Conservation (phyloP, 2,329 filamentous ascomycete species). For the Fusarium virguliforme region DNA sequence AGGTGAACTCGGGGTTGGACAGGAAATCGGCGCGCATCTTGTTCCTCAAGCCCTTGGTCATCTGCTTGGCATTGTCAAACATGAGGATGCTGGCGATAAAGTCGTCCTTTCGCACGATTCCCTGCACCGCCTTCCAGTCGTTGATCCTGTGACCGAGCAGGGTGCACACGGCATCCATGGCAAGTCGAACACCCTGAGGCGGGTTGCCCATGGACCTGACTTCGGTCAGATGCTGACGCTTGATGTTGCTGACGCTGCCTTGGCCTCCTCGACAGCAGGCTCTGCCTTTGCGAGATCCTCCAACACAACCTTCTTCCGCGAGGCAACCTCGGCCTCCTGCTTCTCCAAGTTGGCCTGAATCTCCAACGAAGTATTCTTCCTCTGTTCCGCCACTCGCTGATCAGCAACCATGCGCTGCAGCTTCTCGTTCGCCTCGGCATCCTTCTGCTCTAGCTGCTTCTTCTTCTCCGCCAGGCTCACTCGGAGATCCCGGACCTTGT, state of each 20-base stretch:
- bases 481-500: conserved; percentile 94
- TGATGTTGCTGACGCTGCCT: conserved; percentile 98
- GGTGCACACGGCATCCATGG: conserved; percentile 96
- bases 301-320: conserved; percentile 86
- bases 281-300: conserved; percentile 92
- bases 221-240: conserved; percentile 96
- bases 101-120: conserved; percentile 90
- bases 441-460: conserved; percentile 91
- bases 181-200: conserved; percentile 89
- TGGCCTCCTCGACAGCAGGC: conserved; percentile 92
- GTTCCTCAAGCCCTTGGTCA: conserved; percentile 85
- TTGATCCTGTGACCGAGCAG: conserved; percentile 90
- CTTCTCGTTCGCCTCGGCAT: conserved; percentile 96
- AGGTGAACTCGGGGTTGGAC: conserved; percentile 94
- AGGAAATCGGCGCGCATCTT: conserved; percentile 96
- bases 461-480: conserved; percentile 95
- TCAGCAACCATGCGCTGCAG: conserved; percentile 97
- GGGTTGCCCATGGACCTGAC: conserved; percentile 97
- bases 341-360: conserved; percentile 89
- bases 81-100: conserved; percentile 98
- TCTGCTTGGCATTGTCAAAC: conserved; percentile 95
- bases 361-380: conserved; percentile 89
- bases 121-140: conserved; percentile 93
- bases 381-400: conserved; percentile 93
- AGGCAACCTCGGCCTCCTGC: conserved; percentile 90